A percentile compares a stretch with the other conserved stretches of the same genome.
Evolutionary conservation across 179 eudicot species (phyloP).

Genomic region (Corrigiola litoralis): DNA sequence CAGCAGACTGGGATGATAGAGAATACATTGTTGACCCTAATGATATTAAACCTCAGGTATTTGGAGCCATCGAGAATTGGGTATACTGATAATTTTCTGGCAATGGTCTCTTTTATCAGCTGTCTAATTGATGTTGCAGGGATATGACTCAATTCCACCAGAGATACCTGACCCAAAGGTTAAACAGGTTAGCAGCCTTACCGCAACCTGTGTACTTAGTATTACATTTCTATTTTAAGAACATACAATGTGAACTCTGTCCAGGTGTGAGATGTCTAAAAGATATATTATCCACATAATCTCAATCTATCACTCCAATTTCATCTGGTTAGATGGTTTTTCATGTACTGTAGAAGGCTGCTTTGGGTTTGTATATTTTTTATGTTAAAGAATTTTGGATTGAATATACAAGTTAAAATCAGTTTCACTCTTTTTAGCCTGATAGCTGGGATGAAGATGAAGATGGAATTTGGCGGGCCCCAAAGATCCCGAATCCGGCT

Average conservation of each 20-base stretch:
- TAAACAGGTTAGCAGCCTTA: slow-evolving; percentile 43
- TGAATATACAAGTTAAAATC: not conserved
- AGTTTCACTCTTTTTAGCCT: slow-evolving; percentile 37
- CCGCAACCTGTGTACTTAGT: not conserved
- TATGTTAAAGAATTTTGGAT: too few species aligned
- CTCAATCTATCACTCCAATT: too few species aligned
- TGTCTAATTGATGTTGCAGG: slow-evolving; percentile 34
- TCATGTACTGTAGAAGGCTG: not conserved
- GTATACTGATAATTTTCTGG: not conserved
- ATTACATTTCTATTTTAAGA: not conserved
- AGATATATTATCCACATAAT: too few species aligned
- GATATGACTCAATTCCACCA: slow-evolving; percentile 59
- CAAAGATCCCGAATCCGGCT: slow-evolving; percentile 80
- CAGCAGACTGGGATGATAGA: slow-evolving; percentile 78
- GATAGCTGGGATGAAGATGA: slow-evolving; percentile 91
- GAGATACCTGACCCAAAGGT: slow-evolving; percentile 75
- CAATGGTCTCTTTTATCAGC: not conserved
- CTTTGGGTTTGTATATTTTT: too few species aligned
- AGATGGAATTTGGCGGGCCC: slow-evolving; percentile 86
- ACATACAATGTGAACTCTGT: not conserved
- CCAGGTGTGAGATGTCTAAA: not conserved
- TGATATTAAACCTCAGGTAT: slow-evolving; percentile 68
- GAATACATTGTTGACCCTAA: slow-evolving; percentile 70
- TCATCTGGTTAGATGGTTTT: not conserved
- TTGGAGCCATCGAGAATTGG: not conserved